Percentiles rank a stretch among this genome's conserved stretches.
Conservation (phyloP, 108 stramenopile species). For the Nannochloropsis granulata region DNA sequence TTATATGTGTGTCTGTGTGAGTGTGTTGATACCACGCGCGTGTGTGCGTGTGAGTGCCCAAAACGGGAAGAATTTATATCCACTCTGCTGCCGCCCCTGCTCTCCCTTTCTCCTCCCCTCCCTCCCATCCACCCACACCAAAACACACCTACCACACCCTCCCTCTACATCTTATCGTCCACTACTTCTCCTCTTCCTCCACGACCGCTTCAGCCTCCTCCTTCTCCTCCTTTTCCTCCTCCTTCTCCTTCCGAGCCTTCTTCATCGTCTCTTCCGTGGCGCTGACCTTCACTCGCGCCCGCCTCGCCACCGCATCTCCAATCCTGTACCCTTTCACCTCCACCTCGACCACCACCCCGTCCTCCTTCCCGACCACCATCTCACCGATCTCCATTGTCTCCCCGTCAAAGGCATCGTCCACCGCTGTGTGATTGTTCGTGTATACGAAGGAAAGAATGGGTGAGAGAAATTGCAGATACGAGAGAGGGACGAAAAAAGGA, state of each 20-base stretch:
- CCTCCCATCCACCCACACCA: too few species aligned
- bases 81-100: too few species aligned
- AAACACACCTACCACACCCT: too few species aligned
- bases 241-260: background rate
- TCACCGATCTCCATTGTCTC: background rate
- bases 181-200: background rate
- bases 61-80: too few species aligned
- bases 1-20: too few species aligned
- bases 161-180: too few species aligned
- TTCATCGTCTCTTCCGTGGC: background rate
- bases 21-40: too few species aligned
- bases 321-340: background rate
- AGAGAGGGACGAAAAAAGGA: background rate
- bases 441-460: background rate
- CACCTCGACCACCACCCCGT: background rate
- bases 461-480: background rate
- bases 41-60: too few species aligned
- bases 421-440: background rate
- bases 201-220: background rate
- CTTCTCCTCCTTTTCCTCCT: background rate
- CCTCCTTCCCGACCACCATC: background rate
- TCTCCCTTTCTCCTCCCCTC: too few species aligned
- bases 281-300: background rate
- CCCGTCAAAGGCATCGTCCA: background rate
- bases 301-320: background rate